phyloP scores from a whole-genome alignment of 2,329 filamentous ascomycete genomes.

The Chaetothyriales sp. region DNA sequence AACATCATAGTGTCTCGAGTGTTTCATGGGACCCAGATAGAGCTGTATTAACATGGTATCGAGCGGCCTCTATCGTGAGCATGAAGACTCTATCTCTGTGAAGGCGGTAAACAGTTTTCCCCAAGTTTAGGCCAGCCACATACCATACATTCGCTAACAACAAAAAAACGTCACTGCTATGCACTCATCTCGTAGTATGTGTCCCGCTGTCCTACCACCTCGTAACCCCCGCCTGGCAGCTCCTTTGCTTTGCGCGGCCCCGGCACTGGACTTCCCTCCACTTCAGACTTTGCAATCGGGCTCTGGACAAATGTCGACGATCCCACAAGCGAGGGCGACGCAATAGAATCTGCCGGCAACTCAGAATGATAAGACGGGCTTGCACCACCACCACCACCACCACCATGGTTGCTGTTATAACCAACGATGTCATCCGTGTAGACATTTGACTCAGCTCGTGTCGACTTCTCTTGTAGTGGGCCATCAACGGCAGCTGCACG shows the following conservation, averaged over 20 bases:
- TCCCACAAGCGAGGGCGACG: background rate
- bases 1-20: too few relatives aligned
- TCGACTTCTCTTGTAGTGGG: background rate
- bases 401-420: background rate
- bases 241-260: constrained; percentile 4
- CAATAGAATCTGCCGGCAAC: constrained; percentile 3
- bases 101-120: too few relatives aligned
- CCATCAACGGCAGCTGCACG: constrained; percentile 1
- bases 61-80: too few relatives aligned
- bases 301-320: background rate
- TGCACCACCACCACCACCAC: constrained; percentile 7
- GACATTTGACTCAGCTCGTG: constrained; percentile 4
- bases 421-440: constrained; percentile 3
- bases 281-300: constrained; percentile 1
- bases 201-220: constrained; percentile 6
- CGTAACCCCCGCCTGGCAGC: constrained; percentile 6
- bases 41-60: too few relatives aligned
- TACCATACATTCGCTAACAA: constrained; percentile 1
- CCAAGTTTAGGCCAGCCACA: background rate
- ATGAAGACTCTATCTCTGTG: too few relatives aligned
- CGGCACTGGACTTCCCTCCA: constrained; percentile 10
- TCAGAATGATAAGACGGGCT: constrained; percentile 16
- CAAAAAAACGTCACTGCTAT: background rate
- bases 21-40: too few relatives aligned
- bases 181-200: constrained; percentile 12